These are phyloP conservation scores for Leishmania amazonensis DNA, from an alignment of 208 protist genomes.

Conservation along the genomic window DNA sequence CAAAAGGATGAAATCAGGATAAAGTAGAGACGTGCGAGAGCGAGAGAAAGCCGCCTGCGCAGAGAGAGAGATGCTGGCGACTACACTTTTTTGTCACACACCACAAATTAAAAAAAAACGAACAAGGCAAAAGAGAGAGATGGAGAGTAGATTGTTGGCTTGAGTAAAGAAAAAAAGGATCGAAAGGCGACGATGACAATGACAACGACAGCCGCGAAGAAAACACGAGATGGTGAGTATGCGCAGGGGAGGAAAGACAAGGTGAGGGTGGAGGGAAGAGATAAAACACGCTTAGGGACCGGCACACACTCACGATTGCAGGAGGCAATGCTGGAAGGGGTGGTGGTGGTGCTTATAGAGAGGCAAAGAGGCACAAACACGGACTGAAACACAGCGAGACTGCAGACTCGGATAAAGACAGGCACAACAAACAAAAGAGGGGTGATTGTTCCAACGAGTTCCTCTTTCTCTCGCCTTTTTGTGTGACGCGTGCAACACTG, in stretches of 20 bases:
- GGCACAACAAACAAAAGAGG: not conserved
- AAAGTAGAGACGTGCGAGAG: not conserved
- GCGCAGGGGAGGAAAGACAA: not conserved
- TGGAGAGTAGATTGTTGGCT: not conserved
- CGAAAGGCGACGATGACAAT: not conserved
- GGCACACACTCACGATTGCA: not conserved
- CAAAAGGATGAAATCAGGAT: not conserved
- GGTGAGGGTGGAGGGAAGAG: not conserved
- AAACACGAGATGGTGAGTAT: not conserved
- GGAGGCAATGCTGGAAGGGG: not conserved
- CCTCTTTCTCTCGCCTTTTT: not conserved
- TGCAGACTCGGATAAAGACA: not conserved
- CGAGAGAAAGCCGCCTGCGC: not conserved
- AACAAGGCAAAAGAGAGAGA: not conserved
- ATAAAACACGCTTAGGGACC: not conserved
- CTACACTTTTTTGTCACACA: not conserved
- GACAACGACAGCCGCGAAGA: slow-evolving; percentile 1
- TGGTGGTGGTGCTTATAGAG: not conserved
- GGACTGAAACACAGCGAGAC: not conserved
- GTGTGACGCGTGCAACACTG: not conserved
- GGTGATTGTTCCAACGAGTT: not conserved
- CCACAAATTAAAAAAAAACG: not conserved
- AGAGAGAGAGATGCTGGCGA: not conserved
- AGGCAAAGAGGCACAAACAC: not conserved
- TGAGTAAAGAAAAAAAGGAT: slow-evolving; percentile 4